Percentiles rank a stretch among this genome's conserved stretches.
Conservation (phyloP, 192 early-diverging fungal species). For the Backusella tarrabulga region DNA sequence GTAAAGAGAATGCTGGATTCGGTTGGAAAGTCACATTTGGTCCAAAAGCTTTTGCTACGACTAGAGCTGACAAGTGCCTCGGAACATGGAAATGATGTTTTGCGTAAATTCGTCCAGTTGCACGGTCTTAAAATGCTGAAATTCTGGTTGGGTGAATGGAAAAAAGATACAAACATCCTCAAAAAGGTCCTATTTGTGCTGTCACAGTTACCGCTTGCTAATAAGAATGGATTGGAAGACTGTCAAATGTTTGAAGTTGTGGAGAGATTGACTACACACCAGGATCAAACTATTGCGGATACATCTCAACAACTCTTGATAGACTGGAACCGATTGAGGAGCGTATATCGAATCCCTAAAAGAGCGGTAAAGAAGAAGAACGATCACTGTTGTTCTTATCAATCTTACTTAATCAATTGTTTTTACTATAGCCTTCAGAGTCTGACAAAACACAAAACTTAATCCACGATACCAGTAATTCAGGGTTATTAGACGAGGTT, state of each 20-base stretch:
- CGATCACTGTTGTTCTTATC: neutral
- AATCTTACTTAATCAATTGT: neutral
- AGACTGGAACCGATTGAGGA: slow-evolving; percentile 52
- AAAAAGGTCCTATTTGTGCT: slow-evolving; percentile 57
- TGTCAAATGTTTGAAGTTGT: slow-evolving; percentile 71
- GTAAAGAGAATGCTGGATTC: slow-evolving; percentile 72
- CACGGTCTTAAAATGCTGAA: slow-evolving; percentile 78
- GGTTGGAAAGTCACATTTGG: slow-evolving; percentile 50
- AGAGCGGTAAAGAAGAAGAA: slow-evolving; percentile 31
- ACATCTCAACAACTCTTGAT: slow-evolving; percentile 48
- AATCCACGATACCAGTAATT: neutral
- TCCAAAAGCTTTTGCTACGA: slow-evolving; percentile 58
- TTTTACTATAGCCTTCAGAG: neutral
- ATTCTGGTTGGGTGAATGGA: slow-evolving; percentile 68
- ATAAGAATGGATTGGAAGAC: slow-evolving; percentile 79
- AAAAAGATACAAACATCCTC: slow-evolving; percentile 58
- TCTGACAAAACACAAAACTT: neutral
- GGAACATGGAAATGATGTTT: slow-evolving; percentile 32
- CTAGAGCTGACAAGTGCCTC: slow-evolving; percentile 53
- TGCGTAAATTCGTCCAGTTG: slow-evolving; percentile 60
- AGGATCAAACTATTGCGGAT: slow-evolving; percentile 43
- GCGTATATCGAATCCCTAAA: slow-evolving; percentile 61
- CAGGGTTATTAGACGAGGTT: neutral
- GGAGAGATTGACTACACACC: slow-evolving; percentile 43
- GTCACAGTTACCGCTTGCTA: slow-evolving; percentile 73